phyloP scores from a whole-genome alignment of 2,329 filamentous ascomycete genomes.

The Stemphylium beticola region DNA sequence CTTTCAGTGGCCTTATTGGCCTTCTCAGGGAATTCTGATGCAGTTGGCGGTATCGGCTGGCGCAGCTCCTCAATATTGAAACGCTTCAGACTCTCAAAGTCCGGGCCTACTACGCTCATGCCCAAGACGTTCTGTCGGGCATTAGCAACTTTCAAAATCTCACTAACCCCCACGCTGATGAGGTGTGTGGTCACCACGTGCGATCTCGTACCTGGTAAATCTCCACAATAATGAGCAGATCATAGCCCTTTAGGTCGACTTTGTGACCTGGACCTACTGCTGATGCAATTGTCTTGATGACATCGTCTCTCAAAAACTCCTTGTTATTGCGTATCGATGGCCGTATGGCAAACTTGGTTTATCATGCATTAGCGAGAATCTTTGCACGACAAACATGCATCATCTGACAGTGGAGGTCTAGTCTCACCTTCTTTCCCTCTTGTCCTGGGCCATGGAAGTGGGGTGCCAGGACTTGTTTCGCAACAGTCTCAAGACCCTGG shows the following conservation, averaged over 20 bases:
- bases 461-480: constrained; percentile 65
- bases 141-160: constrained; percentile 27
- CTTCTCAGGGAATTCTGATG: constrained; percentile 5
- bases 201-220: constrained; percentile 73
- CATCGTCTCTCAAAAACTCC: constrained; percentile 67
- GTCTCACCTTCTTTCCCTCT: constrained; percentile 59
- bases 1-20: constrained; percentile 5
- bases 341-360: constrained; percentile 77
- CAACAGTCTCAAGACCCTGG: constrained; percentile 70
- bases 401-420: constrained; percentile 10
- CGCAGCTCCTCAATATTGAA: constrained; percentile 82
- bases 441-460: constrained; percentile 65
- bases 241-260: constrained; percentile 78
- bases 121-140: constrained; percentile 70
- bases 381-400: constrained; percentile 12
- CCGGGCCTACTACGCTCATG: constrained; percentile 76
- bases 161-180: neutral
- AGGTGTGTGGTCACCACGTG: neutral
- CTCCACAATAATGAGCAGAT: constrained; percentile 80
- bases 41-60: constrained; percentile 48
- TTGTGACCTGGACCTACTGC: constrained; percentile 71
- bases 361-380: constrained; percentile 26
- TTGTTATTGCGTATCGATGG: constrained; percentile 78
- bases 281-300: constrained; percentile 74
- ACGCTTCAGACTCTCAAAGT: constrained; percentile 76